Percentiles rank a stretch among this genome's conserved stretches.
phyloP scores from a whole-genome alignment of 495 filamentous ascomycete genomes.

The Pseudoneurospora amorphoporcata region DNA sequence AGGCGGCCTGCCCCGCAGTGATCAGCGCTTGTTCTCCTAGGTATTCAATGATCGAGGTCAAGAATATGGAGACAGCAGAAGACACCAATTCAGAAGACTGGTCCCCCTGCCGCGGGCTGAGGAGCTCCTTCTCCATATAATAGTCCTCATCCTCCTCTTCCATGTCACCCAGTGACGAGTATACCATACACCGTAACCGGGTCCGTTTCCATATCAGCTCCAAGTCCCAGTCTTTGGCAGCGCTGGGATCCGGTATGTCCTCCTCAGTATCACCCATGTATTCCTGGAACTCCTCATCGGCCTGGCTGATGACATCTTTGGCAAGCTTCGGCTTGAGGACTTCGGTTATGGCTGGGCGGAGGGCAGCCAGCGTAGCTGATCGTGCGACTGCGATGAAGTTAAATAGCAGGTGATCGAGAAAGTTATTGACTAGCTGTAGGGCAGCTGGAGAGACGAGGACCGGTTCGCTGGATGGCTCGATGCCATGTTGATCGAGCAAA shows the following conservation, averaged over 20 bases:
- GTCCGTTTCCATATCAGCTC: conserved; percentile 85
- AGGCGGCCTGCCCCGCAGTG: conserved; percentile 81
- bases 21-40: conserved; percentile 84
- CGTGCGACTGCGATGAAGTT: conserved; percentile 72
- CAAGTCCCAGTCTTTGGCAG: conserved; percentile 63
- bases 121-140: conserved; percentile 61
- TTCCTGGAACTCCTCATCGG: conserved; percentile 83
- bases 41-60: conserved; percentile 89
- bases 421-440: conserved; percentile 74
- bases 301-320: conserved; percentile 73
- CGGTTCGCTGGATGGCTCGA: conserved; percentile 51
- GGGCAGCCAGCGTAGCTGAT: conserved; percentile 65
- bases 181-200: conserved; percentile 92
- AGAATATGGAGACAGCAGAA: conserved; percentile 86
- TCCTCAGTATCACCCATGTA: conserved; percentile 75
- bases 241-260: conserved; percentile 42
- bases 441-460: conserved; percentile 69
- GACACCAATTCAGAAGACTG: conserved; percentile 61
- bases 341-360: conserved; percentile 77
- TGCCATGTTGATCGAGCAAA: conserved; percentile 53
- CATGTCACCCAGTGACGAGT: conserved; percentile 90
- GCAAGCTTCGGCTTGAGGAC: conserved; percentile 83
- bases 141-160: conserved; percentile 95
- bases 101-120: conserved; percentile 45
- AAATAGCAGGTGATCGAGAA: conserved; percentile 88